Conservation (phyloP, 2,329 filamentous ascomycete species). For the Fusarium tricinctum region DNA sequence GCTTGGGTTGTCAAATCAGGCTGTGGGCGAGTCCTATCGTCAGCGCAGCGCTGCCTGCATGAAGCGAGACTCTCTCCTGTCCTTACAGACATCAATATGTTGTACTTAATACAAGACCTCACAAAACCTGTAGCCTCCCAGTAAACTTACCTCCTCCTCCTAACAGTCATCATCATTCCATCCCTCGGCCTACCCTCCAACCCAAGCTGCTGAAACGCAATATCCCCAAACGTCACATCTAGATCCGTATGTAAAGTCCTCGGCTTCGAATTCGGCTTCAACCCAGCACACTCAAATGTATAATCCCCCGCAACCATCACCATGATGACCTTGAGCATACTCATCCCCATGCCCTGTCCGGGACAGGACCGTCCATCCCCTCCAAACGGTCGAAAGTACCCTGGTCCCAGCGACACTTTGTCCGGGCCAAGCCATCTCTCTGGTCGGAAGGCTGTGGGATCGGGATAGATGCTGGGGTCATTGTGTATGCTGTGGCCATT, state of each 20-base stretch:
- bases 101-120: no score
- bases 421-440: slow-evolving; percentile 28
- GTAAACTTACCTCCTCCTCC: not conserved
- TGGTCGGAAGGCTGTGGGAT: slow-evolving; percentile 8
- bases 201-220: slow-evolving; percentile 41
- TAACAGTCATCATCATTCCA: slow-evolving; percentile 46
- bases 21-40: not conserved
- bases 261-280: slow-evolving; percentile 24
- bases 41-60: no score
- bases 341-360: slow-evolving; percentile 53
- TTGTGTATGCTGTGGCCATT: slow-evolving; percentile 29
- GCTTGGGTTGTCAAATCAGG: not conserved
- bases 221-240: slow-evolving; percentile 46
- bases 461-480: slow-evolving; percentile 3
- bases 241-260: slow-evolving; percentile 44
- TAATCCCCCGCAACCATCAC: slow-evolving; percentile 45
- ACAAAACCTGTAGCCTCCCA: not conserved
- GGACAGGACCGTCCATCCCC: slow-evolving; percentile 55
- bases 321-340: slow-evolving; percentile 53
- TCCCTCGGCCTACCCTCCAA: slow-evolving; percentile 41
- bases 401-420: not conserved
- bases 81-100: no score
- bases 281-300: slow-evolving; percentile 44
- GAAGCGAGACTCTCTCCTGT: no score
- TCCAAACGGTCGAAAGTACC: slow-evolving; percentile 54